phyloP scores from a whole-genome alignment of 768 basidiomycete genomes.

The Galerina sulciceps region DNA sequence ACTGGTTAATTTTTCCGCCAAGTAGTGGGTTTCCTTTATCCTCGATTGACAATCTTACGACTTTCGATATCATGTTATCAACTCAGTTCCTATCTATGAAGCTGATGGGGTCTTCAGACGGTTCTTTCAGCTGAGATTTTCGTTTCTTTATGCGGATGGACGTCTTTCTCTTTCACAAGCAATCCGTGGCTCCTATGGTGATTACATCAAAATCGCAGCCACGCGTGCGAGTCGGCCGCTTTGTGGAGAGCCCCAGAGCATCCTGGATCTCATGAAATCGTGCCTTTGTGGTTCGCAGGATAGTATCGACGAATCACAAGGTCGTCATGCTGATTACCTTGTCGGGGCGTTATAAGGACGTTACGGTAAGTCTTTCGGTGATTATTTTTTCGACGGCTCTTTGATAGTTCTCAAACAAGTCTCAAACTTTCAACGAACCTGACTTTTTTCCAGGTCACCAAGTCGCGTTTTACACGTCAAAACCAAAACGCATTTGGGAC shows the following conservation, averaged over 20 bases:
- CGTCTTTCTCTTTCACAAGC: conserved; percentile 3
- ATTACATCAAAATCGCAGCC: conserved; percentile 11
- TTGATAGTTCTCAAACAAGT: too few species aligned
- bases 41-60: too few species aligned
- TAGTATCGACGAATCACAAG: not conserved
- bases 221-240: conserved; percentile 16
- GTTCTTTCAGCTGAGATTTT: not conserved
- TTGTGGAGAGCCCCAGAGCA: conserved; percentile 3
- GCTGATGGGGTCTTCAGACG: too few species aligned
- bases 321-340: not conserved
- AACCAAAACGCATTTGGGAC: too few species aligned
- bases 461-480: too few species aligned
- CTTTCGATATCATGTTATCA: too few species aligned
- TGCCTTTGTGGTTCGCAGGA: not conserved
- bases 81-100: too few species aligned
- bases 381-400: too few species aligned
- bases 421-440: too few species aligned
- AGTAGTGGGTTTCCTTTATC: too few species aligned
- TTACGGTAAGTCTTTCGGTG: too few species aligned
- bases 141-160: conserved; percentile 10
- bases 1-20: not conserved
- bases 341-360: not conserved
- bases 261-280: not conserved
- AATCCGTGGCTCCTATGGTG: conserved; percentile 4
- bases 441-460: too few species aligned